These are phyloP conservation scores for Thalassiosira hispida DNA, from an alignment of 352 stramenopile genomes.

Conservation along the genomic window DNA sequence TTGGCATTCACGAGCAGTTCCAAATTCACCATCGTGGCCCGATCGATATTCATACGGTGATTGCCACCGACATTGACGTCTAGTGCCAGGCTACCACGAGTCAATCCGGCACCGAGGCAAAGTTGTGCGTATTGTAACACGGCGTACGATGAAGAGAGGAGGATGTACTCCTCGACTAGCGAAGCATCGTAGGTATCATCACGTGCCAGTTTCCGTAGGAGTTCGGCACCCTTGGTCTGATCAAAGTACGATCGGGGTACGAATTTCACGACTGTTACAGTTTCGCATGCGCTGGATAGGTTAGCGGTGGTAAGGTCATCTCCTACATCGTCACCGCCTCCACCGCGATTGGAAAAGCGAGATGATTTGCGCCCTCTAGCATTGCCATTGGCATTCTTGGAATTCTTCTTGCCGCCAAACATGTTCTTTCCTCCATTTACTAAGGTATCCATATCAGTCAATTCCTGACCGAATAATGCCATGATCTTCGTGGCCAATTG, in stretches of 20 bases:
- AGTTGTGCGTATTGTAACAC: slow-evolving; percentile 81
- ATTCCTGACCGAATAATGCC: slow-evolving; percentile 50
- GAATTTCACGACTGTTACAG: slow-evolving; percentile 79
- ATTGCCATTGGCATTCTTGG: slow-evolving; percentile 7
- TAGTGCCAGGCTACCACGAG: slow-evolving; percentile 59
- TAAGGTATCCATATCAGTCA: slow-evolving; percentile 17
- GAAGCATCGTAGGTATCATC: slow-evolving; percentile 76
- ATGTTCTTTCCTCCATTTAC: slow-evolving; percentile 2
- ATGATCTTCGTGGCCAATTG: slow-evolving; percentile 74
- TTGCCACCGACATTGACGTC: slow-evolving; percentile 68
- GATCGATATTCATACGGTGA: slow-evolving; percentile 83
- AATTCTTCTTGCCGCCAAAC: neutral
- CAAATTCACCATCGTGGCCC: slow-evolving; percentile 76
- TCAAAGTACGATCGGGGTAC: slow-evolving; percentile 82
- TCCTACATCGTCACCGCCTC: neutral
- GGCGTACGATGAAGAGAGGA: slow-evolving; percentile 75
- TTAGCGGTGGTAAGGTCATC: slow-evolving; percentile 20
- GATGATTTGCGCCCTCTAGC: slow-evolving; percentile 4
- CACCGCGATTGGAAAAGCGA: slow-evolving; percentile 16
- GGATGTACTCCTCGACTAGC: slow-evolving; percentile 82
- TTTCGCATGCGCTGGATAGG: slow-evolving; percentile 12
- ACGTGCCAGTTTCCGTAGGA: slow-evolving; percentile 68
- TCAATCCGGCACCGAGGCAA: slow-evolving; percentile 66
- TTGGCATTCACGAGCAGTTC: slow-evolving; percentile 83
- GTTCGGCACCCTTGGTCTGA: slow-evolving; percentile 81